These are phyloP conservation scores for Nothopassalora personata DNA, from an alignment of 2,329 filamentous ascomycete species.

Conservation along the genomic window DNA sequence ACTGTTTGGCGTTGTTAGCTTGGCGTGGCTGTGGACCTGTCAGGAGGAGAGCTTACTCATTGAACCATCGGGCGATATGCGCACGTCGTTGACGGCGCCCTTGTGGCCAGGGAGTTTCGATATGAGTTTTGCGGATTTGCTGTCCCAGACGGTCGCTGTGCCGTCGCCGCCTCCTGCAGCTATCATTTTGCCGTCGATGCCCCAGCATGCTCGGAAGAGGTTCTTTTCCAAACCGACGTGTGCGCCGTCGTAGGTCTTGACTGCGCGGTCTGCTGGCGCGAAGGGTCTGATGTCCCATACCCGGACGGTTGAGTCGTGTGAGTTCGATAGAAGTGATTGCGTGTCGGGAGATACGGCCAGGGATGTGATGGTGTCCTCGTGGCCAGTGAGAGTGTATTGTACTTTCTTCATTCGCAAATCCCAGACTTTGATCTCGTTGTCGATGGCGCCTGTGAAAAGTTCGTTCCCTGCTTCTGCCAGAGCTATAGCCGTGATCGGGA, in stretches of 20 bases:
- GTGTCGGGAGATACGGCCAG: slow-evolving; percentile 88
- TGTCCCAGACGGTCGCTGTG: slow-evolving; percentile 87
- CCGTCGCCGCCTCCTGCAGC: slow-evolving; percentile 86
- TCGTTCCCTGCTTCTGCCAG: slow-evolving; percentile 94
- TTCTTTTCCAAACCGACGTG: slow-evolving; percentile 86
- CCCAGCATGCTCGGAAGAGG: slow-evolving; percentile 84
- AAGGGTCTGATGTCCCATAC: slow-evolving; percentile 97
- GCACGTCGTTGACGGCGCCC: slow-evolving; percentile 89
- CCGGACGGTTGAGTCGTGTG: slow-evolving; percentile 87
- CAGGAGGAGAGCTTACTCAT: slow-evolving; percentile 62
- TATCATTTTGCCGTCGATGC: slow-evolving; percentile 76
- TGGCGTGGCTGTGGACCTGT: not conserved
- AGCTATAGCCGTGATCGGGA: slow-evolving; percentile 85
- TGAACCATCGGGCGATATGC: slow-evolving; percentile 83
- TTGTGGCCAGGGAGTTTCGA: slow-evolving; percentile 96
- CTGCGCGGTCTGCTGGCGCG: slow-evolving; percentile 76
- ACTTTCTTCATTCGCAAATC: slow-evolving; percentile 87
- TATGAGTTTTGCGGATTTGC: slow-evolving; percentile 77
- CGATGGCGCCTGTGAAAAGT: slow-evolving; percentile 88
- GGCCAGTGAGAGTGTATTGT: slow-evolving; percentile 80
- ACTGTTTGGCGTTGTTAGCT: slow-evolving; percentile 12
- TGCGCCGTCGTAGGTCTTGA: slow-evolving; percentile 89
- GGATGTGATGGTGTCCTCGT: slow-evolving; percentile 87
- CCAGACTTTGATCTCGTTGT: slow-evolving; percentile 97
- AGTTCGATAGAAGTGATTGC: slow-evolving; percentile 82